Evolutionary conservation across 352 stramenopile species (phyloP), one percentile per base, ranked within the genome.

Genomic region (Phytophthora tubulina): DNA sequence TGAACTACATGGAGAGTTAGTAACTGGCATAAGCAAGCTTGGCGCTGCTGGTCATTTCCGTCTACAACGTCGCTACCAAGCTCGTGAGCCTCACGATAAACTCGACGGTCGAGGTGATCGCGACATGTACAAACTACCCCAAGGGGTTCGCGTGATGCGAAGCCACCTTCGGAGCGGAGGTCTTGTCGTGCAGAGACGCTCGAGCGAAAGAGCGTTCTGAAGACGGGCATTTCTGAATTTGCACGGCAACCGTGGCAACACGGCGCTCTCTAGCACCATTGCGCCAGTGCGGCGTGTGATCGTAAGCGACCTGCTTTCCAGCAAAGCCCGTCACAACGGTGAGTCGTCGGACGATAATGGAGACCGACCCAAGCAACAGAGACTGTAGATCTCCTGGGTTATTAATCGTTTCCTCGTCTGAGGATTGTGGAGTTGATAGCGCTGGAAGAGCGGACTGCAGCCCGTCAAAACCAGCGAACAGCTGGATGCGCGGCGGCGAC

Each of bases 221-320:
- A 72, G 50, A 62, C 58, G 65, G 44, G 44, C 66, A 60, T 59
- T 64, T 70, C 59, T 73, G 66, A 64, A 57, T 63, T 62, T 73
- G 21, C 17, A 39, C 48, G 45, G 39, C 49, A 33, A 42, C 33
- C 33, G 17, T 6, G 53, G 36, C 33, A 39, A 13, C 36, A 45
- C 14, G 41, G 46, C 44, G 59, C 66, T 73, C 67, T 70, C 67
- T 73, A 60, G 67, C 60, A 73, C 59, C 58, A 33, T 64, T 55
- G 36, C 63, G 63, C 63, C 53, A 70, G 62, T 41, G 33, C 55
- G 48, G 38, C 7, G 66, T 69, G 17, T 17, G 30, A 57, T 73
- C 35, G 65, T 67, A 9, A 44, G 31, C 32, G 27, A 30, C 17
- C n/a, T 21, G 54, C 21, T 54, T 60, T 53, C 41, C 27, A 54